Conservation (phyloP, 31 red algal genomes). For the Porphyra umbilicalis region DNA sequence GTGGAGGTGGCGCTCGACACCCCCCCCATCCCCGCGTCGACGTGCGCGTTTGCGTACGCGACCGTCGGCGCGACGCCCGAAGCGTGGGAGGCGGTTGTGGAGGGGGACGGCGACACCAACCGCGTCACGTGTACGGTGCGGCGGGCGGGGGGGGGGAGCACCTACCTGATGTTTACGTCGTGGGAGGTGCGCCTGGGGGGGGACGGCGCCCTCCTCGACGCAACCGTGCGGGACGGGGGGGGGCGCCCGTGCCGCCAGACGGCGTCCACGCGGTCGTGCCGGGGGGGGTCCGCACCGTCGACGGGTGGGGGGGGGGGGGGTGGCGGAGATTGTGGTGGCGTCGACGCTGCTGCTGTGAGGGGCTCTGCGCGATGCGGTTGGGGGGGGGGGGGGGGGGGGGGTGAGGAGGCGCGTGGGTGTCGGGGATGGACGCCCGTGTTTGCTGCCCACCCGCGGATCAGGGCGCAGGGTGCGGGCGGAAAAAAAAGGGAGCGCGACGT, state of each 20-base stretch:
- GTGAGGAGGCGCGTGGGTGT: no score
- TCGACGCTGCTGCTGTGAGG: neutral
- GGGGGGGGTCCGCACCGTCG: neutral
- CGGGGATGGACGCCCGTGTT: no score
- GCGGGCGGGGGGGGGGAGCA: constrained; percentile 44
- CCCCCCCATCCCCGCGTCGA: constrained; percentile 58
- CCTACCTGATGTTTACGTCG: constrained; percentile 59
- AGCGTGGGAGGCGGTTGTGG: constrained; percentile 7
- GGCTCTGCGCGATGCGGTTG: no score
- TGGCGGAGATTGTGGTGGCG: neutral
- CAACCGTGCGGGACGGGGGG: neutral
- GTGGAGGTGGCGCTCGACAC: constrained; percentile 65
- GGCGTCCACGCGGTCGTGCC: neutral
- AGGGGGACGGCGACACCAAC: constrained; percentile 6
- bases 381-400: no score
- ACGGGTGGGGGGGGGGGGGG: neutral
- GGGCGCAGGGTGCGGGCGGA: no score
- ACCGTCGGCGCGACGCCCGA: constrained; percentile 63
- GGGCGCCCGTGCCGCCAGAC: neutral
- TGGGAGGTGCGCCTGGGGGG: neutral
- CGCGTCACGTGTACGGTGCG: neutral
- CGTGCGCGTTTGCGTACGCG: constrained; percentile 58
- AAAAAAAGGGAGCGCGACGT: no score
- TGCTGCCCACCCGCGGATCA: no score
- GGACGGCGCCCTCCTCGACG: neutral